Conservation (phyloP, 2,329 filamentous ascomycete species). For the Paraphoma sp. region DNA sequence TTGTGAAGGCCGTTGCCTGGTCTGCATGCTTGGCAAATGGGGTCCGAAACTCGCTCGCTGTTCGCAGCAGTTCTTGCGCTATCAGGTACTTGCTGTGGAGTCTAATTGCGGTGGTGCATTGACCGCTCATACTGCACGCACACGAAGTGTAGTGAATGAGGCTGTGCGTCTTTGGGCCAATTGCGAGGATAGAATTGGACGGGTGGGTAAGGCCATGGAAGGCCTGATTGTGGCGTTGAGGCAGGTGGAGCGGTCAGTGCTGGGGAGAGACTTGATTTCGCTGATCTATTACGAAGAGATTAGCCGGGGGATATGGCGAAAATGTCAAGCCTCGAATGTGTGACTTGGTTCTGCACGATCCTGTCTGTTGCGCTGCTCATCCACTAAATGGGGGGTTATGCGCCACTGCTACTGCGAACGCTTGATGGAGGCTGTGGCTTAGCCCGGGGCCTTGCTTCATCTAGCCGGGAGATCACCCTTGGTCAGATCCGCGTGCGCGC, state of each 20-base stretch:
- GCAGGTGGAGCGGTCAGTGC: slow-evolving; percentile 1
- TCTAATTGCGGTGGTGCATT: background rate
- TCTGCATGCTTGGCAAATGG: background rate
- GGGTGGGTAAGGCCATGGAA: background rate
- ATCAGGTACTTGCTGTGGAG: background rate
- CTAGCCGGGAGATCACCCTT: background rate
- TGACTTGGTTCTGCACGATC: background rate
- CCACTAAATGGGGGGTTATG: background rate
- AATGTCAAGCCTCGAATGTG: background rate
- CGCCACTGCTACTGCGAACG: background rate
- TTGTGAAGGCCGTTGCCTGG: background rate
- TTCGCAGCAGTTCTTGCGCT: background rate
- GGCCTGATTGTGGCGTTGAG: slow-evolving; percentile 4
- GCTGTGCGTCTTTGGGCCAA: background rate
- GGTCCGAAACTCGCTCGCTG: background rate
- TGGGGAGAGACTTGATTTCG: background rate
- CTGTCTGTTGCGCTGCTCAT: background rate
- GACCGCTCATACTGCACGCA: background rate
- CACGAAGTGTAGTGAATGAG: background rate
- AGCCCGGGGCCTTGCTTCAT: slow-evolving; percentile 14
- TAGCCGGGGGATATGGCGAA: background rate
- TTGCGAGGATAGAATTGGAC: background rate
- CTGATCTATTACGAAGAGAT: background rate
- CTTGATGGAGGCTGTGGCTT: slow-evolving; percentile 29
- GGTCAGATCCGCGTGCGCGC: background rate